A percentile compares a stretch with the other conserved stretches of the same genome.
These are phyloP conservation scores for Ceratobasidium sp. DNA, from an alignment of 1,284 basidiomycete genomes.

Conservation along the genomic window DNA sequence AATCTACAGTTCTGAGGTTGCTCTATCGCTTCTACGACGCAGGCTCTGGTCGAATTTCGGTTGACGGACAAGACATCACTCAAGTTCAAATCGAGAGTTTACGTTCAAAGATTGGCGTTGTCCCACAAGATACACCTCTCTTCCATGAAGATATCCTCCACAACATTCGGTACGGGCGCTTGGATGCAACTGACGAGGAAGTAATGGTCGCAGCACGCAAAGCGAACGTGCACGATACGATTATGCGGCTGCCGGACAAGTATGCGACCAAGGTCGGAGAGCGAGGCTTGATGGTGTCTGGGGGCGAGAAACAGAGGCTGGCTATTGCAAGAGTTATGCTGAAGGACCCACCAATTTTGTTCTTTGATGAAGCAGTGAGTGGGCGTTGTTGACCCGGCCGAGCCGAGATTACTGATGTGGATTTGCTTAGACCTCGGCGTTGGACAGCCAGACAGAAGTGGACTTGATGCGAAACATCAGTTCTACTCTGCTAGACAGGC, in stretches of 20 bases:
- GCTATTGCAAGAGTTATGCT: slow-evolving; percentile 93
- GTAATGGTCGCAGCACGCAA: slow-evolving; percentile 85
- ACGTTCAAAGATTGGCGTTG: slow-evolving; percentile 86
- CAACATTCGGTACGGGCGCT: slow-evolving; percentile 93
- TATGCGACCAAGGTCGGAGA: slow-evolving; percentile 95
- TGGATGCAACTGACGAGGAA: slow-evolving; percentile 90
- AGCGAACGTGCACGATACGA: slow-evolving; percentile 89
- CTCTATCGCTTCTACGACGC: slow-evolving; percentile 96
- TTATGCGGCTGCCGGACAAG: slow-evolving; percentile 84
- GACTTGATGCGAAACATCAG: slow-evolving; percentile 98
- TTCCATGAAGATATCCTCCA: slow-evolving; percentile 97
- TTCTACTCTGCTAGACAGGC: slow-evolving; percentile 76
- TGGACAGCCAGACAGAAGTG: slow-evolving; percentile 94
- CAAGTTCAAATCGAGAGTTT: slow-evolving; percentile 81
- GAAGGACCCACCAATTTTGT: slow-evolving; percentile 94
- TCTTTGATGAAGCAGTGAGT: slow-evolving; percentile 97
- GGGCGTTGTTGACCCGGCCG: background rate
- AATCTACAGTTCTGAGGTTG: slow-evolving; percentile 95
- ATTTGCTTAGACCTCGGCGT: slow-evolving; percentile 81
- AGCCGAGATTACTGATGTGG: slow-evolving; percentile 32
- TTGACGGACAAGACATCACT: slow-evolving; percentile 89
- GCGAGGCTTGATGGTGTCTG: slow-evolving; percentile 96
- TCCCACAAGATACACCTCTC: slow-evolving; percentile 97
- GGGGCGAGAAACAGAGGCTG: slow-evolving; percentile 96
- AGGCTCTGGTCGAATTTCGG: slow-evolving; percentile 79